Conservation (phyloP, 768 basidiomycete genomes). For the Lactarius hatsudake region DNA sequence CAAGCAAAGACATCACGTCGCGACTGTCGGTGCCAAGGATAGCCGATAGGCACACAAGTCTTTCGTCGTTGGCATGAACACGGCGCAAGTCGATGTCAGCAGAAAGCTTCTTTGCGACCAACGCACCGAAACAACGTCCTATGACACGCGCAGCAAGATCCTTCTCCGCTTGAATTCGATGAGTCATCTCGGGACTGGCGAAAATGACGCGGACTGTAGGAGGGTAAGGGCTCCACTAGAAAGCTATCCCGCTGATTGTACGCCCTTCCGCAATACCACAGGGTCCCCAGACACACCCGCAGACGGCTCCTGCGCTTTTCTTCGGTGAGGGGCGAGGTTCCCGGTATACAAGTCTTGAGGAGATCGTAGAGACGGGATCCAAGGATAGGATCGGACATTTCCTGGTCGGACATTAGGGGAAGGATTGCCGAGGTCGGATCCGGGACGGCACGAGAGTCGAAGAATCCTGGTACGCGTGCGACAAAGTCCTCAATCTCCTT, state of each 20-base stretch:
- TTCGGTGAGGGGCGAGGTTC: neutral
- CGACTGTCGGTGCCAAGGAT: neutral
- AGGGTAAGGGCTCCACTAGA: neutral
- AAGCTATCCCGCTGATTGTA: neutral
- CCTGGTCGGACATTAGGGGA: conserved; percentile 1
- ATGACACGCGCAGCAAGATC: neutral
- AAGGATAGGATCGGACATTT: neutral
- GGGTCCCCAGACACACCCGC: neutral
- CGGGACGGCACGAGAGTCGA: neutral
- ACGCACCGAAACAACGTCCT: neutral
- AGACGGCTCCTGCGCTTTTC: neutral
- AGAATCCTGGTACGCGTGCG: neutral
- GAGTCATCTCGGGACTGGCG: neutral
- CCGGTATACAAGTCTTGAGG: neutral
- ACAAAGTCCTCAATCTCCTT: neutral
- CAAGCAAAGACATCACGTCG: neutral
- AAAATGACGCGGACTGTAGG: neutral
- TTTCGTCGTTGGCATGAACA: neutral
- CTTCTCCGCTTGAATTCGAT: neutral
- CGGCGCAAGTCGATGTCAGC: neutral
- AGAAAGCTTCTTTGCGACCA: neutral
- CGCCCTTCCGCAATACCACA: conserved; percentile 7
- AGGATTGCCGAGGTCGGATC: neutral
- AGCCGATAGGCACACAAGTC: neutral
- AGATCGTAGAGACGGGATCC: conserved; percentile 4